These are phyloP conservation scores for Chamaecrista fasciculata DNA, from an alignment of 306 rosid genomes.

Conservation along the genomic window DNA sequence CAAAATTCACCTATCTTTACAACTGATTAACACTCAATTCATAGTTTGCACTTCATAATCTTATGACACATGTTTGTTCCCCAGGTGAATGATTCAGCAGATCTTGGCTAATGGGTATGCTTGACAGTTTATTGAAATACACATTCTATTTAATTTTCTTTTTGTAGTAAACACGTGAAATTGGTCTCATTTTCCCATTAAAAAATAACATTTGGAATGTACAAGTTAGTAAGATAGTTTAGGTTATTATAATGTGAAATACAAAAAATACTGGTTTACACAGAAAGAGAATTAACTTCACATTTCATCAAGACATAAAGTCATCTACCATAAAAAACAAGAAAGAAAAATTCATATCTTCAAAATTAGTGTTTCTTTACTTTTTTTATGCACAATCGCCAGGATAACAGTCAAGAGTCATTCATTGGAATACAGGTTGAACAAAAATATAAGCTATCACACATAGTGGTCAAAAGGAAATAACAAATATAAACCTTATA, in stretches of 20 bases:
- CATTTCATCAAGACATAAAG: no score
- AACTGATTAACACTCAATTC: constrained; percentile 3
- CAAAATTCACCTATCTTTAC: not conserved
- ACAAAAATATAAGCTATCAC: not conserved
- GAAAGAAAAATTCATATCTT: not conserved
- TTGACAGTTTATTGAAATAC: not conserved
- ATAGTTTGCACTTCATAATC: not conserved
- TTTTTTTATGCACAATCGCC: not conserved
- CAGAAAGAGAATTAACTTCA: not conserved
- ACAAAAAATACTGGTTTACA: not conserved
- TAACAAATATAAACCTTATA: not conserved
- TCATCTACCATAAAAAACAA: not conserved
- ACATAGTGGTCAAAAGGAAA: not conserved
- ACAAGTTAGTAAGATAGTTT: not conserved
- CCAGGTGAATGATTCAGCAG: not conserved
- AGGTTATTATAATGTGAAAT: not conserved
- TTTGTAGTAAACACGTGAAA: not conserved
- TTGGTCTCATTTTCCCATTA: not conserved
- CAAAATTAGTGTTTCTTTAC: not conserved
- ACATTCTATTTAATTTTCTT: not conserved
- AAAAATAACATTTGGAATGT: not conserved
- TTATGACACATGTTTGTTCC: constrained; percentile 7
- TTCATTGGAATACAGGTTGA: not conserved
- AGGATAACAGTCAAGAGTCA: not conserved
- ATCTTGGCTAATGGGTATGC: not conserved